Evolutionary conservation across 2,329 filamentous ascomycete species (phyloP).

Genomic region (Dryadomyces quercivorus): DNA sequence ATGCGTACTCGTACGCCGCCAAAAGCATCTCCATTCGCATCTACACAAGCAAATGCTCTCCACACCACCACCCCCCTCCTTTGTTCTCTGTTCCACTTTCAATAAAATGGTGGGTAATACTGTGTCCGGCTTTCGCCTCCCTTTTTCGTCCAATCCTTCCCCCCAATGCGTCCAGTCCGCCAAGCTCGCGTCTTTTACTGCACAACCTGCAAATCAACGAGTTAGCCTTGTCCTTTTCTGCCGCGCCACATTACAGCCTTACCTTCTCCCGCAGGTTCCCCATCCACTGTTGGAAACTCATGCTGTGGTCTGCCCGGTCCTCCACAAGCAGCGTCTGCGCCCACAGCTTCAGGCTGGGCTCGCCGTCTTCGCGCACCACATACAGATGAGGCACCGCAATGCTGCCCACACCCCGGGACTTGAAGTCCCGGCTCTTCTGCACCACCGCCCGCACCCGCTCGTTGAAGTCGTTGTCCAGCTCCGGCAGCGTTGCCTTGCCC

Average conservation of each 20-base stretch:
- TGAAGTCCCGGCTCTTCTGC: constrained; percentile 83
- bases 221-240: neutral
- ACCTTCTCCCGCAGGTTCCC: constrained; percentile 92
- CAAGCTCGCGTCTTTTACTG: constrained; percentile 15
- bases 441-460: constrained; percentile 83
- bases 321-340: constrained; percentile 92
- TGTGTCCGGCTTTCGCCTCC: neutral
- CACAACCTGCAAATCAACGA: constrained; percentile 18
- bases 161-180: neutral
- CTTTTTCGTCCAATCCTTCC: neutral
- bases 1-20: too few species aligned
- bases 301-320: constrained; percentile 85
- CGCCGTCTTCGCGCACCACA: constrained; percentile 86
- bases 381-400: constrained; percentile 90
- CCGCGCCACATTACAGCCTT: constrained; percentile 3
- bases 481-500: constrained; percentile 77
- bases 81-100: constrained; percentile 1
- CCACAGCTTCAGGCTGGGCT: constrained; percentile 91
- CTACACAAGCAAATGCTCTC: neutral
- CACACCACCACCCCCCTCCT: neutral
- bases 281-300: constrained; percentile 90
- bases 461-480: constrained; percentile 92
- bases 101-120: neutral
- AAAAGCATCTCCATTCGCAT: neutral
- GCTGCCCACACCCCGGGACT: constrained; percentile 77